phyloP scores from a whole-genome alignment of 495 filamentous ascomycete genomes.

The Venustampulla echinocandica region DNA sequence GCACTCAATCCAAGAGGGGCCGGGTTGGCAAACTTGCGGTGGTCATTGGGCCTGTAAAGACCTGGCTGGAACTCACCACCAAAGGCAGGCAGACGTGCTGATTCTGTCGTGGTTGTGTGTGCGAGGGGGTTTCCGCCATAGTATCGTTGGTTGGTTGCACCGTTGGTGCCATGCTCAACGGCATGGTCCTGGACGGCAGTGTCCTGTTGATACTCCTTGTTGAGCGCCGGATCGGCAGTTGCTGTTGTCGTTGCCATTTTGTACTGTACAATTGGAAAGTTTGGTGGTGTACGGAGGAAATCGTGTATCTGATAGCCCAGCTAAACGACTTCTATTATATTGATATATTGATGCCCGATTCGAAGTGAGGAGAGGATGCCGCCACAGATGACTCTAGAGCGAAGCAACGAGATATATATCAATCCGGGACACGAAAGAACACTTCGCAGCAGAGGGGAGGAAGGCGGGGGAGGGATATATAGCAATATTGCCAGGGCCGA shows the following conservation, averaged over 20 bases:
- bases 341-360: background rate
- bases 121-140: conserved; percentile 63
- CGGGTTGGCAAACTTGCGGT: conserved; percentile 79
- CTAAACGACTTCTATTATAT: background rate
- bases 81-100: conserved; percentile 64
- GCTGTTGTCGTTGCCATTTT: background rate
- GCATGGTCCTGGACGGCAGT: background rate
- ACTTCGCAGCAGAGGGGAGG: too few relatives aligned
- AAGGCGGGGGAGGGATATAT: background rate
- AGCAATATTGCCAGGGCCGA: background rate
- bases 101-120: conserved; percentile 55
- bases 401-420: too few relatives aligned
- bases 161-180: background rate
- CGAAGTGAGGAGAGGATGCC: background rate
- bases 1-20: conserved; percentile 76
- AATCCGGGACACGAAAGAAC: too few relatives aligned
- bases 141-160: conserved; percentile 53
- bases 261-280: background rate
- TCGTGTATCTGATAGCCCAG: background rate
- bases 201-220: conserved; percentile 3
- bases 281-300: background rate
- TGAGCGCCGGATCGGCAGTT: background rate
- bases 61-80: conserved; percentile 96
- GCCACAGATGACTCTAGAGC: background rate
- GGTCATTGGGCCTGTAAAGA: conserved; percentile 64